A percentile compares a stretch with the other conserved stretches of the same genome.
These are phyloP conservation scores for Vickermania ingenoplastis DNA, from an alignment of 208 protist genomes.

Conservation along the genomic window DNA sequence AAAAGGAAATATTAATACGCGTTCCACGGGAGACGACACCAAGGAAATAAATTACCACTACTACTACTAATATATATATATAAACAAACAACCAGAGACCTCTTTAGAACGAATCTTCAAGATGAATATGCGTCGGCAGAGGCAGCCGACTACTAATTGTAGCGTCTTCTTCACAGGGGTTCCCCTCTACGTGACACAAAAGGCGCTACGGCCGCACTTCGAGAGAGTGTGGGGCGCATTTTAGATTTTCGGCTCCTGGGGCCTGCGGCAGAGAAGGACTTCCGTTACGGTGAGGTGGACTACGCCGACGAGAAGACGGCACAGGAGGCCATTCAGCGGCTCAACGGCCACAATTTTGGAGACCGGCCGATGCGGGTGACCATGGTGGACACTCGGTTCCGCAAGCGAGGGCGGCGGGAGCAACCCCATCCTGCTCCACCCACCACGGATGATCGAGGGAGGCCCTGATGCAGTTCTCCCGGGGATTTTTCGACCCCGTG, in stretches of 20 bases:
- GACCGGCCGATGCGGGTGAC: conserved; percentile 62
- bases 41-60: too few relatives aligned
- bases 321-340: conserved; percentile 56
- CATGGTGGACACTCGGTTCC: conserved; percentile 10
- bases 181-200: conserved; percentile 48
- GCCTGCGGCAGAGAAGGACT: conserved; percentile 54
- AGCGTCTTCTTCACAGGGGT: conserved; percentile 83
- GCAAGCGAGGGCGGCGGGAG: not conserved
- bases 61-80: not conserved
- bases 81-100: not conserved
- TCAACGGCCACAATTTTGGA: conserved; percentile 68
- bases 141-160: conserved; percentile 6
- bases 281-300: conserved; percentile 63
- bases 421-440: not conserved
- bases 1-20: too few relatives aligned
- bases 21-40: too few relatives aligned
- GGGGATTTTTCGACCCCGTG: conserved; percentile 45
- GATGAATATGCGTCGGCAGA: conserved; percentile 2
- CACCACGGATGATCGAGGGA: not conserved
- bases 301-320: conserved; percentile 73
- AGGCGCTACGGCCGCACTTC: conserved; percentile 67
- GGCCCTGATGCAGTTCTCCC: conserved; percentile 40
- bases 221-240: conserved; percentile 74
- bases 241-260: conserved; percentile 57
- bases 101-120: not conserved